Conservation (phyloP, 2,329 filamentous ascomycete genomes). For the Ceratocystis alfenasii region DNA sequence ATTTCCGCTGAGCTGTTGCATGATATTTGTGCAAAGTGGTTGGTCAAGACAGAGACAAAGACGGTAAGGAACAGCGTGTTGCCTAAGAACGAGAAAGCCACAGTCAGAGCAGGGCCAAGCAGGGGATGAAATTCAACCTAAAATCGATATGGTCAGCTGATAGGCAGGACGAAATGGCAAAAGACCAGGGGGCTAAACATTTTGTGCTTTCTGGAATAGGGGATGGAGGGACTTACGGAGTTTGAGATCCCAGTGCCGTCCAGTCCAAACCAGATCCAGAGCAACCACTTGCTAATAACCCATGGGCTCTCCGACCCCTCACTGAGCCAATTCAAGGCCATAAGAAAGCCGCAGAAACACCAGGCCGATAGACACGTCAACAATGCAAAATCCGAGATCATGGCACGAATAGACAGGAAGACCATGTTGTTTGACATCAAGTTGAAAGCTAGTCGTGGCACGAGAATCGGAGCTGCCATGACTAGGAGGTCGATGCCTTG, state of each 20-base stretch:
- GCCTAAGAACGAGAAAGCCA: conserved; percentile 72
- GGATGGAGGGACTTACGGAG: conserved; percentile 33
- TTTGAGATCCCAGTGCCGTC: conserved; percentile 55
- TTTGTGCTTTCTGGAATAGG: not conserved
- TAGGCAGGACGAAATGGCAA: not conserved
- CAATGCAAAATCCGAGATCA: conserved; percentile 77
- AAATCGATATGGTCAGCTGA: conserved; percentile 40
- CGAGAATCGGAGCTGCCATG: conserved; percentile 63
- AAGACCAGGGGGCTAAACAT: not conserved
- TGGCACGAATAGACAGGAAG: conserved; percentile 66
- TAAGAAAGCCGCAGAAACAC: conserved; percentile 73
- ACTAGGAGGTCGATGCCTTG: conserved; percentile 67
- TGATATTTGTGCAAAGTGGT: conserved; percentile 70
- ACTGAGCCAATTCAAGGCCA: conserved; percentile 68
- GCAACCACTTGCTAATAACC: conserved; percentile 75
- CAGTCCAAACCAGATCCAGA: conserved; percentile 85
- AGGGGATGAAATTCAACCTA: conserved; percentile 62
- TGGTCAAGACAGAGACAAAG: conserved; percentile 73
- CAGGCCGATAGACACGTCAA: conserved; percentile 63
- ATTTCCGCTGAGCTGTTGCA: conserved; percentile 70
- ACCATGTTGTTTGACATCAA: conserved; percentile 73
- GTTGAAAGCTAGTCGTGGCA: conserved; percentile 72
- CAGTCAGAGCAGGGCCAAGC: conserved; percentile 68
- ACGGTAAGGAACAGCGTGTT: conserved; percentile 86
- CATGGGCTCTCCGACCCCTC: conserved; percentile 41